Conservation (phyloP, 139 green algal species). For the Microglena sp. region DNA sequence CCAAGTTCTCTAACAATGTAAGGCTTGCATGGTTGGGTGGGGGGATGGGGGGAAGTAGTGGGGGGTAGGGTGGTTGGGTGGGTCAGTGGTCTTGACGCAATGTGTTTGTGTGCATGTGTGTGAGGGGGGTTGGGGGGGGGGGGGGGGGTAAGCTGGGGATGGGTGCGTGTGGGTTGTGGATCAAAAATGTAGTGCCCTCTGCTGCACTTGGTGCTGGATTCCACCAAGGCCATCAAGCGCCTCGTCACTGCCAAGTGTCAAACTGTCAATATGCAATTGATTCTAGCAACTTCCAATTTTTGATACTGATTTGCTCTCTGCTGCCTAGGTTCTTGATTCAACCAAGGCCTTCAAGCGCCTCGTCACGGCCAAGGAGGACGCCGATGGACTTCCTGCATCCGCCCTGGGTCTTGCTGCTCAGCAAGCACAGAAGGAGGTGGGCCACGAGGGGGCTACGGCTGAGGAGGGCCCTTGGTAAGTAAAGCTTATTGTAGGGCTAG, state of each 20-base stretch:
- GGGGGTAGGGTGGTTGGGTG: too few relatives aligned
- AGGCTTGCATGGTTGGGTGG: background rate
- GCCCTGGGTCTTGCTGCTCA: constrained; percentile 58
- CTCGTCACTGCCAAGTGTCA: constrained; percentile 58
- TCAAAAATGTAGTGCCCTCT: background rate
- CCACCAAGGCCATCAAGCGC: constrained; percentile 67
- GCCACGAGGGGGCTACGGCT: constrained; percentile 65
- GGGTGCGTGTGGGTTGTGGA: too few relatives aligned
- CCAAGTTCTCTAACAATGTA: constrained; percentile 87
- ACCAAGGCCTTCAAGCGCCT: constrained; percentile 82
- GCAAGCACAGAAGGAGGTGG: constrained; percentile 37
- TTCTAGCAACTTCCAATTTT: too few relatives aligned
- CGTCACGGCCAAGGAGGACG: constrained; percentile 61
- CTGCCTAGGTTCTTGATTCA: constrained; percentile 58
- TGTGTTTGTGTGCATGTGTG: constrained; percentile 1
- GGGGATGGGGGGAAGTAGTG: background rate
- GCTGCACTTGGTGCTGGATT: constrained; percentile 51
- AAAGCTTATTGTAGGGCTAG: too few relatives aligned
- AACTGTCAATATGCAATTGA: background rate
- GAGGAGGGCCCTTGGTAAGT: constrained; percentile 70
- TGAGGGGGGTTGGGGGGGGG: background rate
- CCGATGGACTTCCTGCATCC: constrained; percentile 70
- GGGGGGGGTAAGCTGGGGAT: too few relatives aligned
- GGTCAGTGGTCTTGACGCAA: too few relatives aligned
- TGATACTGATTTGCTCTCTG: background rate